These are phyloP conservation scores for Alternaria consortialis DNA, from an alignment of 2,329 filamentous ascomycete genomes.

Conservation along the genomic window DNA sequence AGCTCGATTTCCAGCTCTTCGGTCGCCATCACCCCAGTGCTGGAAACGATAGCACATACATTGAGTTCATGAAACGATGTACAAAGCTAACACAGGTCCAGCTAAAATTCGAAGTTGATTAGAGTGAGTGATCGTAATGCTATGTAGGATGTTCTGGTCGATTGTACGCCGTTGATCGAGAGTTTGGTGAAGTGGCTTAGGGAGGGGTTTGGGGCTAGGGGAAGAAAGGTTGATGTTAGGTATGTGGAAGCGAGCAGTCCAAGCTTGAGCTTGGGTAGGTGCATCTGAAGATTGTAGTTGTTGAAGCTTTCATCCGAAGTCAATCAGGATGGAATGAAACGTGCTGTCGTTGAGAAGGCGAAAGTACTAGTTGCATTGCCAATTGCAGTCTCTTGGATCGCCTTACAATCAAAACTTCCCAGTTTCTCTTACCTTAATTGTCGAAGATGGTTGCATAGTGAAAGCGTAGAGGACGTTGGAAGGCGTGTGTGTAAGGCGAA, in stretches of 20 bases:
- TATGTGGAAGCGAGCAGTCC: constrained; percentile 5
- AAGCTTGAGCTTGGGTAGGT: not conserved
- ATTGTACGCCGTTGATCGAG: constrained; percentile 8
- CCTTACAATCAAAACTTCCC: too few relatives aligned
- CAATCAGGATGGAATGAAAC: not conserved
- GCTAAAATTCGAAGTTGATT: constrained; percentile 8
- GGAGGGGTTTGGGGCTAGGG: constrained; percentile 6
- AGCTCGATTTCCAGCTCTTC: constrained; percentile 15
- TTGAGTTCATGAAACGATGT: constrained; percentile 8
- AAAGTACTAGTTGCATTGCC: not conserved
- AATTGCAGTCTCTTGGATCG: not conserved
- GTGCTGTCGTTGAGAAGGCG: not conserved
- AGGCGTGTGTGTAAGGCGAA: not conserved
- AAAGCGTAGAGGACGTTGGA: not conserved
- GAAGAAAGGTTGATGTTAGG: not conserved
- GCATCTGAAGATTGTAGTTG: not conserved
- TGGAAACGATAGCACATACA: not conserved
- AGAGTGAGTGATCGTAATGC: not conserved
- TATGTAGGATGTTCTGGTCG: constrained; percentile 1
- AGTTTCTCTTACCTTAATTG: too few relatives aligned
- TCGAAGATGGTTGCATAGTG: not conserved
- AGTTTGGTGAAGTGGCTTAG: constrained; percentile 7
- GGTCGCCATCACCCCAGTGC: not conserved
- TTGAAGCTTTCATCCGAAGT: not conserved
- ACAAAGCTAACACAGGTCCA: not conserved